Conservation (phyloP, 306 rosid species). For the Urtica urens region DNA sequence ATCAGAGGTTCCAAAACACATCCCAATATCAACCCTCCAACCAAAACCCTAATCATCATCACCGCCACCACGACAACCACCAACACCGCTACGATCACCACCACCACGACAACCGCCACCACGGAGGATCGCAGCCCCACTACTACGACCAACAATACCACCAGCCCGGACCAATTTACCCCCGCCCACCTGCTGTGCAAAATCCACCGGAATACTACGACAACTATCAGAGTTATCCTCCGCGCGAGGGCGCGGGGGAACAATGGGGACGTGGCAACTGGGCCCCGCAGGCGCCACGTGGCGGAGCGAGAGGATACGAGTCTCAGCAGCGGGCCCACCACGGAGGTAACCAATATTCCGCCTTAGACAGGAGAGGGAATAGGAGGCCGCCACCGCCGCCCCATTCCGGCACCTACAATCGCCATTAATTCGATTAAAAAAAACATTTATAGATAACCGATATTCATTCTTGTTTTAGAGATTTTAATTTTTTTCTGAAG, state of each 20-base stretch:
- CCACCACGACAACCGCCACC: constrained; percentile 20
- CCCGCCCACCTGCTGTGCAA: constrained; percentile 11
- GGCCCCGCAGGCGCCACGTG: too few relatives aligned
- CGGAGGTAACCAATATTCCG: constrained; percentile 41
- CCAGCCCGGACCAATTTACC: constrained; percentile 23
- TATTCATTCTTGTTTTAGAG: background rate
- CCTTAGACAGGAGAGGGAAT: constrained; percentile 39
- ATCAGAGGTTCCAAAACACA: constrained; percentile 22
- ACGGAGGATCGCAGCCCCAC: constrained; percentile 29
- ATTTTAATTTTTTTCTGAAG: background rate
- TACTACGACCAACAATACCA: constrained; percentile 35
- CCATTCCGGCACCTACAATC: constrained; percentile 27
- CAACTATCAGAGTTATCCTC: constrained; percentile 27
- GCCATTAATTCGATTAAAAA: too few relatives aligned
- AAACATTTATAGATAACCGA: too few relatives aligned
- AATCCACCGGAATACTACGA: constrained; percentile 22
- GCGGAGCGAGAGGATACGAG: too few relatives aligned
- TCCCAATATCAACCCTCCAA: constrained; percentile 18
- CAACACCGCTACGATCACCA: constrained; percentile 12
- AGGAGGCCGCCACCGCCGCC: constrained; percentile 38
- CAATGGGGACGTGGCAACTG: constrained; percentile 28
- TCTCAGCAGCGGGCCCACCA: too few relatives aligned
- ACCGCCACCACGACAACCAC: constrained; percentile 27
- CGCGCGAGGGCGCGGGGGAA: constrained; percentile 15
- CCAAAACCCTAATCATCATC: constrained; percentile 12